Percentiles rank a stretch among this genome's conserved stretches.
Conservation (phyloP, 2,329 filamentous ascomycete genomes). For the Aspergillus sojae region DNA sequence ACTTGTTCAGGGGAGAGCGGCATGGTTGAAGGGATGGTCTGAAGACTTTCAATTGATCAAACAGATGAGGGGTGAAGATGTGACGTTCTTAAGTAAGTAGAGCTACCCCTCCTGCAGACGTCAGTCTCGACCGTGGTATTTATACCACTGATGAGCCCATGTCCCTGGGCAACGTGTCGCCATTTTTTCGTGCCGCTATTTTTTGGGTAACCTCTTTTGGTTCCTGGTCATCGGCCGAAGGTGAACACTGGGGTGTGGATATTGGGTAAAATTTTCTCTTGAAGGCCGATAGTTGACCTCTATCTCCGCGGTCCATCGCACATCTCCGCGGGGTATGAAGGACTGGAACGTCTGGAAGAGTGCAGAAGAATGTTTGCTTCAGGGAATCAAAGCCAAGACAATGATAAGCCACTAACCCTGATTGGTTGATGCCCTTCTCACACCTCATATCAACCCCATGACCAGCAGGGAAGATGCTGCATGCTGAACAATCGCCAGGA, state of each 20-base stretch:
- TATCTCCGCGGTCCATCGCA: neutral
- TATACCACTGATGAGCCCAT: neutral
- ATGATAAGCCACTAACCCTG: neutral
- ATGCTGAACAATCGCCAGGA: no score
- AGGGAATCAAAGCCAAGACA: neutral
- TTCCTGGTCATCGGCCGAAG: neutral
- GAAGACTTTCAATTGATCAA: neutral
- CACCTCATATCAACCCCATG: neutral
- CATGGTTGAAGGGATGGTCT: neutral
- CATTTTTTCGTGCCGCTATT: neutral
- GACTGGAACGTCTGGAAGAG: no score
- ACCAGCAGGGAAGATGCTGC: neutral
- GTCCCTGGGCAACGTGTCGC: neutral
- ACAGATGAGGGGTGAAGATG: neutral
- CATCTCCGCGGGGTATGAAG: neutral
- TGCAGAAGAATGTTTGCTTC: no score
- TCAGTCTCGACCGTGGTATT: neutral
- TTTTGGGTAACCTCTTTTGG: neutral
- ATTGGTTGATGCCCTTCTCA: neutral
- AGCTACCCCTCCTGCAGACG: neutral
- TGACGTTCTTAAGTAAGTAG: neutral
- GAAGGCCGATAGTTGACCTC: neutral
- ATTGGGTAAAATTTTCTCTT: neutral
- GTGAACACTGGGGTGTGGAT: neutral
- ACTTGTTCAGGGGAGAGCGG: constrained; percentile 1